Evolutionary conservation across 1,139 yeast genomes (phyloP), one percentile per base, ranked within the genome.

Genomic region (Pneumocystis carinii): DNA sequence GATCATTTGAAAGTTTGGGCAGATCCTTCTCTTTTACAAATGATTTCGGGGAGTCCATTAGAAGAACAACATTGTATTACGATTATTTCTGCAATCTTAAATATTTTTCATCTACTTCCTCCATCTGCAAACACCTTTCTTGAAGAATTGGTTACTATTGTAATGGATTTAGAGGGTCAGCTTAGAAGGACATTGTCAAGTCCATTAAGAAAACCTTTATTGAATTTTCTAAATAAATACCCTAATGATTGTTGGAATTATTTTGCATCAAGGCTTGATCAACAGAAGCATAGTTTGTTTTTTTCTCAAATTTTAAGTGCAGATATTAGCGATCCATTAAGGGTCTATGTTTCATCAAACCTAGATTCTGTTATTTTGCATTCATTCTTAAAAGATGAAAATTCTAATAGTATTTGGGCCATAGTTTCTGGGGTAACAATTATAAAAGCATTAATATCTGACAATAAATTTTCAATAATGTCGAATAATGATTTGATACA

Each of bases 1-100:
- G 98, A 94, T 70, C 98, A 94, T 74, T 77, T 92, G 68, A 87
- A 86, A 81, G 96, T 97, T 0, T 90, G 97, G 96, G 96, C 97
- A 0, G 94, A 89, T 68, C 89, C 95, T 7, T 81, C 82, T 60
- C 83, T 87, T 0, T 75, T 94, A 61, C 82, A 87, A 62, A 82
- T 82, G 68, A 81, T 86, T 63, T 84, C 95, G 0, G 81, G 83
- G 36, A 87, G 84, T 69, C 90, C 86, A 64, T 78, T 89, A 66
- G 89, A 85, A 59, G 87, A 85, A 66, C 88, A 88, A 66, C 86
- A 86, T 61, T 86, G 90, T 0, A 86, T 89, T 17, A 87, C 87
- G 71, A 86, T 92, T 48, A 90, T 92, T 59, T 88, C 86, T 70
- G 96, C 96, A 0, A 89, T 94, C 64, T 78, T 94, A 70, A 90